Evolutionary conservation across 768 basidiomycete genomes (phyloP), one percentile per base, ranked within the genome.

Genomic region (Pilatotrama ljubarskyi): DNA sequence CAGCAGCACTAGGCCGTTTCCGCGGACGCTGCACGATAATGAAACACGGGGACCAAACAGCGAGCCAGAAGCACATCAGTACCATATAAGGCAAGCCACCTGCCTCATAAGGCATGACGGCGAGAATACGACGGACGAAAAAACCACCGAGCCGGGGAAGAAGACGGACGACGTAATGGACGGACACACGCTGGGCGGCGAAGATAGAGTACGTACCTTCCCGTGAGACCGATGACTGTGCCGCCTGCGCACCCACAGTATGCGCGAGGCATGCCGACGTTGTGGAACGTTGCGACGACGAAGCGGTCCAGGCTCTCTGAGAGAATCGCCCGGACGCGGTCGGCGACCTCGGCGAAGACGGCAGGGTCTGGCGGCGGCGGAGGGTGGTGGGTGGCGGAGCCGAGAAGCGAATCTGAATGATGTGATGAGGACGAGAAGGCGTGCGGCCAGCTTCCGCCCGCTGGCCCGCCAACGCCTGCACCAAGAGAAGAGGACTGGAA

Each of bases 241-340:
- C 90, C 88, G 3, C 80, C 88, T 2, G 84, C 72, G 42, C 90
- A 82, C 11, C 90, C 90, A 63, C 90, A 91, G 20, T 85, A 69
- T 1, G 85, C 87, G 43, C 89, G 77, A 54, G 79, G 80, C 58
- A 83, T 89, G 11, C 90, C 90, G 9, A 91, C 88, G 55, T 81
- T 87, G 67, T 83, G 84, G 69, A 84, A 83, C 49, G 89, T 87
- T 3, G 87, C 87, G 11, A 77, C 71, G 18, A 90, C 86, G 64
- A 90, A 91, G 0, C 86, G 81, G 9, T 76, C 75, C 6, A 91
- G 82, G 44, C 85, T 86, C 43, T 82, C 82, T 55, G 84, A 78
- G 54, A 92, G 81, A 78, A 84, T 83, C 36, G 72, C 77, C 13
- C 77, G 81, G 5, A 80, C 81, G 63, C 88, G 84, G 40, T 80